Evolutionary conservation across 129 eudicot genomes (phyloP).

Genomic region (Cynara cardunculus): DNA sequence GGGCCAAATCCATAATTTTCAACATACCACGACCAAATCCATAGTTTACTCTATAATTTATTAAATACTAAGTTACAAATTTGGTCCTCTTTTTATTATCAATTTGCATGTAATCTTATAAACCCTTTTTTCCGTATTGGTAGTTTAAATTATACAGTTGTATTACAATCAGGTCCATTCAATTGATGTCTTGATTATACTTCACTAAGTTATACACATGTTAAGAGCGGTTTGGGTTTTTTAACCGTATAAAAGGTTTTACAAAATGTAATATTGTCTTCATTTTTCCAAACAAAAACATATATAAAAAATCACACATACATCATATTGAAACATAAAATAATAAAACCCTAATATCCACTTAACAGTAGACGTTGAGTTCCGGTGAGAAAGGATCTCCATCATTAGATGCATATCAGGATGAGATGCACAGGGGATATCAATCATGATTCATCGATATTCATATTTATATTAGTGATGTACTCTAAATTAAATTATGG

Average conservation of each 20-base stretch:
- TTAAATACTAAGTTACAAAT: too few species aligned
- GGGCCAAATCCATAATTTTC: not conserved
- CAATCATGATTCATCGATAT: too few species aligned
- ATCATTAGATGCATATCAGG: too few species aligned
- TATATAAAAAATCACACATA: not conserved
- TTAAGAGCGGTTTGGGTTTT: not conserved
- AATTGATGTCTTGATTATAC: not conserved
- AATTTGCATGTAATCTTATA: not conserved
- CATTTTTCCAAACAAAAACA: too few species aligned
- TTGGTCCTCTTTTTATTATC: not conserved
- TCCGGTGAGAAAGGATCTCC: too few species aligned
- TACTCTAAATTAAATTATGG: not conserved
- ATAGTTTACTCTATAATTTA: not conserved
- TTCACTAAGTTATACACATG: not conserved
- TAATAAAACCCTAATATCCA: not conserved
- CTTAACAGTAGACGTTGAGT: not conserved
- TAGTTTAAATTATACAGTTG: not conserved
- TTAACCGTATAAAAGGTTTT: not conserved
- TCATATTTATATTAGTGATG: too few species aligned
- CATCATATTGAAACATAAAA: not conserved
- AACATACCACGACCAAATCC: not conserved
- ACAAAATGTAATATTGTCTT: too few species aligned
- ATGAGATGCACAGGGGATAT: too few species aligned
- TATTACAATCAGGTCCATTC: not conserved
- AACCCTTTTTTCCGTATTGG: not conserved